Evolutionary conservation across 163 green algal genomes (phyloP).

Genomic region (Smithsoniella earleae): DNA sequence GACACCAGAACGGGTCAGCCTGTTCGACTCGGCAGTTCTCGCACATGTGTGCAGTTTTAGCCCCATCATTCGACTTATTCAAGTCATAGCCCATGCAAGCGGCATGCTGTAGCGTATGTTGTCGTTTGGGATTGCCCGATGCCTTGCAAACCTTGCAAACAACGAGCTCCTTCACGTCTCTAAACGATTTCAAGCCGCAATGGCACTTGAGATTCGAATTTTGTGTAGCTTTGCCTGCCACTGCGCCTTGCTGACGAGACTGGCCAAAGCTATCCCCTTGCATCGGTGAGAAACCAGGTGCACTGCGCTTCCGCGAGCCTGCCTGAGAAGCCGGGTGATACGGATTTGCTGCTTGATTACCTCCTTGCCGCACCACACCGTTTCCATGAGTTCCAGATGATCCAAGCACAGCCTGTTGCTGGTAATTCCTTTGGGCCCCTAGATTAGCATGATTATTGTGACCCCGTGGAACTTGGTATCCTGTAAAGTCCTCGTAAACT

Average conservation of each 20-base stretch:
- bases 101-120: conserved; percentile 18
- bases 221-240: neutral
- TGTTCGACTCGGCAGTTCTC: neutral
- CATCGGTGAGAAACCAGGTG: neutral
- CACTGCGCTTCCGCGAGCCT: neutral
- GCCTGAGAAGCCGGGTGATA: neutral
- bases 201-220: neutral
- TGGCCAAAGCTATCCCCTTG: neutral
- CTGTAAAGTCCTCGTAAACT: conserved; percentile 4
- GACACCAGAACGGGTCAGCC: conserved; percentile 9
- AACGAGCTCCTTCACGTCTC: neutral
- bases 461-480: neutral
- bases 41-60: neutral
- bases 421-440: too few species aligned
- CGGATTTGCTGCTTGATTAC: neutral
- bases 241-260: neutral
- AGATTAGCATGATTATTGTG: too few species aligned
- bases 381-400: neutral
- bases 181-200: neutral
- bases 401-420: too few species aligned
- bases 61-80: neutral
- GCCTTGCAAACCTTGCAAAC: neutral
- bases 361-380: neutral
- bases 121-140: neutral
- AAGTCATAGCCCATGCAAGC: neutral